These are phyloP conservation scores for Nitzschia sp. DNA, from an alignment of 108 stramenopile species.

Conservation along the genomic window DNA sequence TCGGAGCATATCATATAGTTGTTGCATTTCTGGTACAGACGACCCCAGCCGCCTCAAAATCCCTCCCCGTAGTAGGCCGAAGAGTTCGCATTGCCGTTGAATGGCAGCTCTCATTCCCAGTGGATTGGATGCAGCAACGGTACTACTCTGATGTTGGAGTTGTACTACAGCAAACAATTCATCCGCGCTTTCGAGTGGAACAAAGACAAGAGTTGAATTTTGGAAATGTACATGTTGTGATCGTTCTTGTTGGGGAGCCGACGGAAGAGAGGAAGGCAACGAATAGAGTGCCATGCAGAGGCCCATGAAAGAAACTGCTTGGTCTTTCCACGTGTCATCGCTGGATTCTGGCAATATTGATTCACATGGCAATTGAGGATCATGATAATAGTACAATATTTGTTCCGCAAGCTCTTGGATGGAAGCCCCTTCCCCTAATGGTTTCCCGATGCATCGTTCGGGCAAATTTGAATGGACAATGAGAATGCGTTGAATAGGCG, in stretches of 20 bases:
- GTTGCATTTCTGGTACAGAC: slow-evolving; percentile 48
- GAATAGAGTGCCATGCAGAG: slow-evolving; percentile 59
- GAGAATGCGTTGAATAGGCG: slow-evolving; percentile 39
- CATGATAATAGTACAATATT: slow-evolving; percentile 62
- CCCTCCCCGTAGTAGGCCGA: slow-evolving; percentile 65
- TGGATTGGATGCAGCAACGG: slow-evolving; percentile 51
- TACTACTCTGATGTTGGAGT: slow-evolving; percentile 15
- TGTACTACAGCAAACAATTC: slow-evolving; percentile 33
- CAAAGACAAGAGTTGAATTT: slow-evolving; percentile 63
- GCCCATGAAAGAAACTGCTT: slow-evolving; percentile 64
- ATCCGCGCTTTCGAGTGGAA: slow-evolving; percentile 53
- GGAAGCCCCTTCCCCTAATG: slow-evolving; percentile 62
- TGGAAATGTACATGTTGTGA: slow-evolving; percentile 43
- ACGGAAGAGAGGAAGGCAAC: slow-evolving; percentile 46
- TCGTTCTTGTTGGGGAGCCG: slow-evolving; percentile 5
- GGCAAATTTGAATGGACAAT: slow-evolving; percentile 34
- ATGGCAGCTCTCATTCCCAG: slow-evolving; percentile 52
- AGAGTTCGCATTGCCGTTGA: slow-evolving; percentile 45
- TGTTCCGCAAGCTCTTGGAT: slow-evolving; percentile 65
- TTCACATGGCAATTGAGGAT: slow-evolving; percentile 6
- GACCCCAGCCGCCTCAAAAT: slow-evolving; percentile 45
- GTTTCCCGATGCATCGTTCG: slow-evolving; percentile 29
- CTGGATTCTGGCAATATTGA: neutral
- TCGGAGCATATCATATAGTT: slow-evolving; percentile 48
- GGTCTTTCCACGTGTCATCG: slow-evolving; percentile 27